These are phyloP conservation scores for Pseudocercospora pini-densiflorae DNA, from an alignment of 2,329 filamentous ascomycete genomes.

Conservation along the genomic window DNA sequence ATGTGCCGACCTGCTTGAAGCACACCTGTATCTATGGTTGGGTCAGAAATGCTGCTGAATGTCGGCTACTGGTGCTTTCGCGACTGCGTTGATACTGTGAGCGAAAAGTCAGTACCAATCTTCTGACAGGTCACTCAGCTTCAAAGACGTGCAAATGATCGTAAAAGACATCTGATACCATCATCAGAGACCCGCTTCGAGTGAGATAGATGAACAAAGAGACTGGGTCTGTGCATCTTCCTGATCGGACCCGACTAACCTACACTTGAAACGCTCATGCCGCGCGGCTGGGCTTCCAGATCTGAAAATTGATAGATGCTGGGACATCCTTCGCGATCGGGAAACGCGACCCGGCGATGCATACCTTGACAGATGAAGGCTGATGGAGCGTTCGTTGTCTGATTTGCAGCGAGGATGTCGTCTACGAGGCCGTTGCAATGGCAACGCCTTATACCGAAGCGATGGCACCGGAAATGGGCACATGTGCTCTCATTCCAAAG, in stretches of 20 bases:
- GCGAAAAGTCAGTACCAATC: not conserved
- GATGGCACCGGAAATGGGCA: conserved; percentile 4
- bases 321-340: conserved; percentile 6
- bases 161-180: not conserved
- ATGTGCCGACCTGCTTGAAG: not conserved
- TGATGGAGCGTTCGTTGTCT: not conserved
- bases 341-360: conserved; percentile 1
- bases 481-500: not conserved
- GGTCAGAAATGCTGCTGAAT: not conserved
- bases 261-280: not conserved
- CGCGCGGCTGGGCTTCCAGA: conserved; percentile 8
- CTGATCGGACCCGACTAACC: conserved; percentile 7
- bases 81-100: not conserved
- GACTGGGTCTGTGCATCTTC: conserved; percentile 7
- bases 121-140: not conserved
- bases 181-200: not conserved
- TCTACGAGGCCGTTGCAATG: conserved; percentile 1
- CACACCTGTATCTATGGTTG: not conserved
- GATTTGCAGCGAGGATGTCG: not conserved
- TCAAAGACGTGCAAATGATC: not conserved
- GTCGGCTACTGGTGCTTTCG: not conserved
- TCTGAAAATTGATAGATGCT: conserved; percentile 15
- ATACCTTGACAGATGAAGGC: not conserved
- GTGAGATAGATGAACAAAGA: conserved; percentile 9
- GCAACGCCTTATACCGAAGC: conserved; percentile 2